A percentile compares a stretch with the other conserved stretches of the same genome.
Evolutionary conservation across 106 monocot genomes (phyloP).

Genomic region (Narthecium ossifragum): DNA sequence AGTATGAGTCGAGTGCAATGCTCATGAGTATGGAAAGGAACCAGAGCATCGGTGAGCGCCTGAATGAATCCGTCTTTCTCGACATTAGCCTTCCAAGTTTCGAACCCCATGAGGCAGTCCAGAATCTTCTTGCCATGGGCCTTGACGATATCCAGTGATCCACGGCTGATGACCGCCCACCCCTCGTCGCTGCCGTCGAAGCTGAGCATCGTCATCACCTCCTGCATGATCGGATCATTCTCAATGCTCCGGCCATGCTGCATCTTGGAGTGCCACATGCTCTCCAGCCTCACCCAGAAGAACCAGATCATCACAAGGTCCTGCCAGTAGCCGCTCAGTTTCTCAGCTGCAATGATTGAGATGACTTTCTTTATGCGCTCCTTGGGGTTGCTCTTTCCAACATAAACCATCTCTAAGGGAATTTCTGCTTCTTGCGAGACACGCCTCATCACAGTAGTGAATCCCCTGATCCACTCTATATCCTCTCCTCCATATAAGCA

Average conservation of each 20-base stretch:
- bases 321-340: slow-evolving; percentile 64
- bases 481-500: slow-evolving; percentile 84
- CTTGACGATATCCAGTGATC: slow-evolving; percentile 45
- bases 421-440: slow-evolving; percentile 39
- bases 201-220: slow-evolving; percentile 67
- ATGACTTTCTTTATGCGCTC: slow-evolving; percentile 43
- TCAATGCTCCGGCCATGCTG: slow-evolving; percentile 44
- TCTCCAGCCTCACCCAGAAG: slow-evolving; percentile 85
- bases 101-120: slow-evolving; percentile 50
- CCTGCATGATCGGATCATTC: slow-evolving; percentile 63
- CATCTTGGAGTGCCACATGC: slow-evolving; percentile 86
- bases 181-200: slow-evolving; percentile 77
- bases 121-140: slow-evolving; percentile 42
- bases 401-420: slow-evolving; percentile 77
- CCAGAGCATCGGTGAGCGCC: slow-evolving; percentile 50
- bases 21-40: slow-evolving; percentile 52
- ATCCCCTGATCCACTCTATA: slow-evolving; percentile 69
- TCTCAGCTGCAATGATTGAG: slow-evolving; percentile 27
- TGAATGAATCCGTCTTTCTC: slow-evolving; percentile 48
- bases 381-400: slow-evolving; percentile 85
- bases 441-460: slow-evolving; percentile 36
- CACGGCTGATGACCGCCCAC: slow-evolving; percentile 66
- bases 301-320: slow-evolving; percentile 72
- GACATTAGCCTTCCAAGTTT: slow-evolving; percentile 47
- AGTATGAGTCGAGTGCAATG: slow-evolving; percentile 81